Percentiles rank a stretch among this genome's conserved stretches.
Conservation (phyloP, 2,329 filamentous ascomycete species). For the Aureobasidium sp. region DNA sequence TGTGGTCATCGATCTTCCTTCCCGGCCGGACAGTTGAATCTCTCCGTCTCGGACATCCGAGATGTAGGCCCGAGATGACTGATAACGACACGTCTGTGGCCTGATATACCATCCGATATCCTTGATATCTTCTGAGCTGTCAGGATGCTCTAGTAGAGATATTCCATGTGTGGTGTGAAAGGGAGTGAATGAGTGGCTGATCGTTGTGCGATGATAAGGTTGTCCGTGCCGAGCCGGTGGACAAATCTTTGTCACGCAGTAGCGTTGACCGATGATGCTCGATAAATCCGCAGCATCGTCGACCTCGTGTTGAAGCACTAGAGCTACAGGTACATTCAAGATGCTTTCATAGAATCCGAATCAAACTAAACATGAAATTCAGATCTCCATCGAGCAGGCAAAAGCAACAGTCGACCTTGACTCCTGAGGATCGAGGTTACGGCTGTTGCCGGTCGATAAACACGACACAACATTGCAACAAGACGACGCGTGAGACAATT, state of each 20-base stretch:
- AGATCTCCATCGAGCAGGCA: too few species aligned
- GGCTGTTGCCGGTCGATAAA: too few species aligned
- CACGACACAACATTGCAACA: too few species aligned
- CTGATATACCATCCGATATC: not conserved
- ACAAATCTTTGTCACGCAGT: not conserved
- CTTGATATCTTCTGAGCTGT: not conserved
- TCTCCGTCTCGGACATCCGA: not conserved
- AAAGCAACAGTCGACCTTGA: too few species aligned
- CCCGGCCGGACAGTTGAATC: not conserved
- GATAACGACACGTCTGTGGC: not conserved
- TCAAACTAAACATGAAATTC: too few species aligned
- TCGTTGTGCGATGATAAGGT: not conserved
- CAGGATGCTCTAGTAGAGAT: not conserved
- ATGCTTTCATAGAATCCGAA: too few species aligned
- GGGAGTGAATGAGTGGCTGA: not conserved
- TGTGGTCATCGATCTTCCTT: slow-evolving; percentile 6
- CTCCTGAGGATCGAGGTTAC: too few species aligned
- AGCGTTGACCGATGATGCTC: too few species aligned
- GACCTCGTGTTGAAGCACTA: too few species aligned
- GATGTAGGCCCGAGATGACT: not conserved
- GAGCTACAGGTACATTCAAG: not conserved
- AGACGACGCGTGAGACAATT: too few species aligned
- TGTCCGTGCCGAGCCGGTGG: not conserved
- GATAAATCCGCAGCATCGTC: too few species aligned
- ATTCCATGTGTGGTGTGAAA: not conserved